These are phyloP conservation scores for Hypoxylon sp. DNA, from an alignment of 2,329 filamentous ascomycete genomes.

Conservation along the genomic window DNA sequence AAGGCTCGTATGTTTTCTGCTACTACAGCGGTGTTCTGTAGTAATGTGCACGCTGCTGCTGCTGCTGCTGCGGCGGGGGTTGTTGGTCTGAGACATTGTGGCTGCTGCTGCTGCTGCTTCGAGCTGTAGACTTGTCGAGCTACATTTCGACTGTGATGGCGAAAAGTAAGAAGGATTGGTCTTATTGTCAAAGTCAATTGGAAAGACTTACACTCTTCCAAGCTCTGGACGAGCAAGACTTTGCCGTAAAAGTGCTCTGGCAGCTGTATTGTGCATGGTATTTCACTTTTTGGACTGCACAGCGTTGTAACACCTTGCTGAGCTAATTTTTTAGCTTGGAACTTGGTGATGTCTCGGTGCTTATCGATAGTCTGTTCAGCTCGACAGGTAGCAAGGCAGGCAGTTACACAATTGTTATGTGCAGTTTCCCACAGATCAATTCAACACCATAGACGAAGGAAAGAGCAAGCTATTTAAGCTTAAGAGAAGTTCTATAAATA, in stretches of 20 bases:
- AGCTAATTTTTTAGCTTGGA: slow-evolving; percentile 13
- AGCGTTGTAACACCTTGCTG: neutral
- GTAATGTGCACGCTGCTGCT: too few species aligned
- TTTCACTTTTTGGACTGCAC: neutral
- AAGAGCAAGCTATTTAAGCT: too few species aligned
- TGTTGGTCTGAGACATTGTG: neutral
- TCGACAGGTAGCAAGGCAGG: too few species aligned
- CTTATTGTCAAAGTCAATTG: slow-evolving; percentile 31
- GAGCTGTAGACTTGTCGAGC: slow-evolving; percentile 15
- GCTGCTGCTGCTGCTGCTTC: neutral
- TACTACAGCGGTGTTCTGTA: neutral
- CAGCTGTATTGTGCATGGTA: slow-evolving; percentile 35
- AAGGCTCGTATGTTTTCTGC: slow-evolving; percentile 6
- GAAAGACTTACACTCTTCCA: slow-evolving; percentile 24
- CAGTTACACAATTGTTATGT: too few species aligned
- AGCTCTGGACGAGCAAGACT: slow-evolving; percentile 28
- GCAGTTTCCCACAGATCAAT: too few species aligned
- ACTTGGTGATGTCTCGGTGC: slow-evolving; percentile 1
- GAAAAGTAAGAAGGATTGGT: slow-evolving; percentile 2
- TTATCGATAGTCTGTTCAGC: slow-evolving; percentile 24
- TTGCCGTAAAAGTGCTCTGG: slow-evolving; percentile 34
- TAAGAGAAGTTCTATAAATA: too few species aligned
- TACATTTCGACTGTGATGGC: slow-evolving; percentile 26
- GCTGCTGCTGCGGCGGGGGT: too few species aligned
- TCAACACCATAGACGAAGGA: too few species aligned